Evolutionary conservation across 2,329 filamentous ascomycete genomes (phyloP).

Genomic region (Colletotrichum cordylinicola): DNA sequence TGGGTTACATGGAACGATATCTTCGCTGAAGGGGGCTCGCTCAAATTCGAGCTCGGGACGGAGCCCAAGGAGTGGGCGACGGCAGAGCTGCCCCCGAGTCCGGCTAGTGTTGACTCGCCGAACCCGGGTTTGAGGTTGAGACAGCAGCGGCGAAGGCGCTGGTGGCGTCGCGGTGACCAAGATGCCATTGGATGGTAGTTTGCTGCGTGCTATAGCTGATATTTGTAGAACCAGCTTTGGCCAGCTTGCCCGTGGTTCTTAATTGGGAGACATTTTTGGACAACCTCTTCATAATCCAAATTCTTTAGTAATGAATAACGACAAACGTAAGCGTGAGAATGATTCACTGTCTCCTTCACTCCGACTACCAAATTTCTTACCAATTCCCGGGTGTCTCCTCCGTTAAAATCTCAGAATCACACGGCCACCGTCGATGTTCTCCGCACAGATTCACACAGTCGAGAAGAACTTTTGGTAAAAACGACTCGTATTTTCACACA

Average conservation of each 20-base stretch:
- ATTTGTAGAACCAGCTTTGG: neutral
- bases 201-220: neutral
- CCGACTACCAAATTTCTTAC: neutral
- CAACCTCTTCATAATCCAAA: neutral
- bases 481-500: constrained; percentile 1
- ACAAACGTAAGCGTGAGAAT: too few species aligned
- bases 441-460: neutral
- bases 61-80: constrained; percentile 61
- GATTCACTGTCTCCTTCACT: neutral
- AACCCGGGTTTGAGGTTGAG: neutral
- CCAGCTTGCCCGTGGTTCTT: neutral
- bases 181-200: neutral
- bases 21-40: constrained; percentile 65
- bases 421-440: neutral
- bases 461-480: neutral
- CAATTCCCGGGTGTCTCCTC: neutral
- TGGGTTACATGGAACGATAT: constrained; percentile 73
- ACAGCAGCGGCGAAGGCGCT: neutral
- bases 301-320: neutral
- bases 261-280: neutral
- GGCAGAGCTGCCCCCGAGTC: constrained; percentile 66
- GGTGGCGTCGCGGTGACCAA: neutral
- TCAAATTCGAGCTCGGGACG: constrained; percentile 69
- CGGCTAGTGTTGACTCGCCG: constrained; percentile 42
- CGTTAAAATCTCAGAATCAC: neutral